phyloP scores from a whole-genome alignment of 139 green algal genomes.

The Penium margaritaceum region DNA sequence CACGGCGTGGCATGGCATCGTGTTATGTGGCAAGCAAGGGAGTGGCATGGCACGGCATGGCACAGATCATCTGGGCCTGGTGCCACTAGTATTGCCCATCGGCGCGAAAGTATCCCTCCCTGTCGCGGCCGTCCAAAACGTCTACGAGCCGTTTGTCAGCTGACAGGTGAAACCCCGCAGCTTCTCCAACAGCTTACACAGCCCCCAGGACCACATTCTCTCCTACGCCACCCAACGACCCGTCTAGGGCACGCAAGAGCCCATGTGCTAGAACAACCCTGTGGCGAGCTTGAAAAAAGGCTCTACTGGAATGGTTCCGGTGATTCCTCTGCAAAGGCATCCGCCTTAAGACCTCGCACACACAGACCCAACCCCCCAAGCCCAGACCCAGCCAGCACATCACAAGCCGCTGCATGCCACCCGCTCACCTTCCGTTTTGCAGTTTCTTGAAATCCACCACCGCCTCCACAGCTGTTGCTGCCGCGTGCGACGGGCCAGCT shows the following conservation, averaged over 20 bases:
- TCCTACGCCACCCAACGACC: no score
- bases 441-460: conserved; percentile 41
- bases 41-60: background rate
- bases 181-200: no score
- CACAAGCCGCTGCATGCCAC: background rate
- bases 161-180: no score
- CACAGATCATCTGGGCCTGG: background rate
- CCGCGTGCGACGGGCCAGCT: no score
- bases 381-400: conserved; percentile 34
- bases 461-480: conserved; percentile 14
- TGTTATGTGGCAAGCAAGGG: background rate
- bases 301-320: background rate
- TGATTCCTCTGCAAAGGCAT: background rate
- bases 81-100: background rate
- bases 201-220: no score
- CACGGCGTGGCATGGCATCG: background rate
- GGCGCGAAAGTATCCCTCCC: background rate
- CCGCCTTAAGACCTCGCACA: no score
- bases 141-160: no score
- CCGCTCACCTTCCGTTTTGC: conserved; percentile 33
- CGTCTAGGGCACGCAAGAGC: background rate
- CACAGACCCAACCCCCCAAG: no score
- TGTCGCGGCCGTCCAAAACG: background rate
- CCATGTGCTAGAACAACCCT: background rate
- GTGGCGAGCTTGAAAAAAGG: background rate